Evolutionary conservation across 2,329 filamentous ascomycete genomes (phyloP), one percentile per base, ranked within the genome.

Genomic region (Teratosphaeria pseudoeucalypti): DNA sequence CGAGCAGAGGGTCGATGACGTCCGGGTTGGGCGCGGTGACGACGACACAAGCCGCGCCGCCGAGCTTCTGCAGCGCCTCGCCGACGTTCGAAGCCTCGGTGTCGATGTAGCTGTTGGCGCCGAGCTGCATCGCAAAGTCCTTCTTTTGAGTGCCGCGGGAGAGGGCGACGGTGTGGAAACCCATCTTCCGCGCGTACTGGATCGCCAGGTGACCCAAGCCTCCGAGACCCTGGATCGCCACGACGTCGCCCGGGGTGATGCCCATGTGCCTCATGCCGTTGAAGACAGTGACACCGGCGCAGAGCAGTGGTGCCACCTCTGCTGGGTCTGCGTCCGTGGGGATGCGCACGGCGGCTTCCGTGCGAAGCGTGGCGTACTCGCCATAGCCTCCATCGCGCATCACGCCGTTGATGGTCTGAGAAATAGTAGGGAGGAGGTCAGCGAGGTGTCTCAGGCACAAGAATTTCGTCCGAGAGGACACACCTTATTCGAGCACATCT

Each of bases 341-440:
- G 27, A 83, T 73, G n/a, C 72, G 68, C 4, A 82, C 84, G 0
- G 78, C 78, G 12, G 85, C 85, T 72, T 88, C 85, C 5, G 78
- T 75, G 49, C 83, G 79, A 27, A 88, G 76, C 0, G 81, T 74
- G 6, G 79, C 79, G 71, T 87, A 88, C 72, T 88, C 81, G 6
- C 61, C 69, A 53, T 70, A 90, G 39, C 88, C 89, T 56, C 89
- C 89, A 63, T 88, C 79, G 47, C 75, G 76, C 2, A 76, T 82
- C 5, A 88, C 79, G 12, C 89, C 88, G 70, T 89, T 91, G 68
- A 90, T 70, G 0, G 72, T 70, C 55, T 49, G 3, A 19, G 19
- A 23, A 19, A 19, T 4, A 19, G 19, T 19, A 9, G 9, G n/a
- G 2, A 49, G 43, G n/a, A 49, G 14, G n/a, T 49, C 43, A 49